Evolutionary conservation across 352 stramenopile species (phyloP), one percentile per base, ranked within the genome.

Genomic region (Pythium brachiatum): DNA sequence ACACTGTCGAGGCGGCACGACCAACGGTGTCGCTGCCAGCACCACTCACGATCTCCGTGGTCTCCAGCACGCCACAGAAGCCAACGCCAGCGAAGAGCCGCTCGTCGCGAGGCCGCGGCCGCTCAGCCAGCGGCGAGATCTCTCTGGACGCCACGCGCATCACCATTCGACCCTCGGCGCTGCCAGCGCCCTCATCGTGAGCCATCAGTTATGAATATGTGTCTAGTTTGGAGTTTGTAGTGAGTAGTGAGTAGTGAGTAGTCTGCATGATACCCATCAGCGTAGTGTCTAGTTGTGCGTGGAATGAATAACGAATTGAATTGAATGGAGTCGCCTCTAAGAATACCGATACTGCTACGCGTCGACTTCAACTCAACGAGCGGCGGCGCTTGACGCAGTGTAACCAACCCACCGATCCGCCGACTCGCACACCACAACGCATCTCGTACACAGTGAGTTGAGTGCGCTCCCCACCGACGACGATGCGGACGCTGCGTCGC

Each of bases 61-160:
- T n/a, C 18, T 11, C 38, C 5, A 46, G 18, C 7, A 26, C 41
- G 20, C 41, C 41, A 48, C 18, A 6, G n/a, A 48, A 48, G 41
- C 41, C 36, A 44, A 44, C 36, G 36, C 62, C 47, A 36, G 44
- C 57, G 15, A 76, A 73, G 27, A 66, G 70, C 26, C 66, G 25
- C 11, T 52, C 53, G 27, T 38, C 39, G 6, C 18, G 18, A n/a
- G n/a, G 51, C 11, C 38, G 79, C 60, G n/a, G 47, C 20, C 61
- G 61, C 46, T 64, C 55, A 21, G 29, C 48, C 11, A 69, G 62
- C 51, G 70, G 67, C 39, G 82, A 86, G 66, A 89, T 92, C 61
- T 77, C 70, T 29, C 77, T 92, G 38, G 78, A 86, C 7, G 68
- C 63, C 25, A 90, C 82, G 13, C 78, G 82, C 16, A 67, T 92